Percentiles rank a stretch among this genome's conserved stretches.
Conservation (phyloP, 306 rosid genomes). For the Inga oerstediana region DNA sequence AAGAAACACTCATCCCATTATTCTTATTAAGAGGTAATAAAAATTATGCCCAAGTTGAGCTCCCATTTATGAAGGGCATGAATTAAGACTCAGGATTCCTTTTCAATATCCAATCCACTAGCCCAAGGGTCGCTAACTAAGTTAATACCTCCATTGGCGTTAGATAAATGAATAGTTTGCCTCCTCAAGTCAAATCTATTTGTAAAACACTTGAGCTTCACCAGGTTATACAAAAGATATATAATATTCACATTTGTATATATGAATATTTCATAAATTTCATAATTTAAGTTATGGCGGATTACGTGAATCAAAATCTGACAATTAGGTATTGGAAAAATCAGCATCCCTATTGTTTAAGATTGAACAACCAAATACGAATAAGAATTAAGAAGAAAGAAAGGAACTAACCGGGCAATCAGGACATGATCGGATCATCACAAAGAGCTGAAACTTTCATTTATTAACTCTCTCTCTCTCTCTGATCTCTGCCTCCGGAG, state of each 20-base stretch:
- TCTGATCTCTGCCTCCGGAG: neutral
- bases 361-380: neutral
- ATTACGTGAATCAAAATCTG: neutral
- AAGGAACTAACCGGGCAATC: conserved; percentile 26
- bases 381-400: neutral
- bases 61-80: neutral
- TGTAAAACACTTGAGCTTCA: neutral
- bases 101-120: neutral
- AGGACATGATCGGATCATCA: conserved; percentile 27
- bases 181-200: neutral
- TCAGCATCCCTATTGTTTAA: neutral
- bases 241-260: neutral
- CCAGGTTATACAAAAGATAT: neutral
- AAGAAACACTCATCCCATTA: neutral
- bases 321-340: neutral
- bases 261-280: neutral
- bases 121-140: too few relatives aligned
- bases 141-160: too few relatives aligned
- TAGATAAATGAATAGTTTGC: neutral
- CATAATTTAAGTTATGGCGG: neutral
- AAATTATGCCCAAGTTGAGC: neutral
- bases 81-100: conserved; percentile 1
- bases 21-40: neutral
- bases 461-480: neutral
- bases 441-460: conserved; percentile 7